phyloP scores from a whole-genome alignment of 176 grass and related monocot species.

The Aegilops tauschii region DNA sequence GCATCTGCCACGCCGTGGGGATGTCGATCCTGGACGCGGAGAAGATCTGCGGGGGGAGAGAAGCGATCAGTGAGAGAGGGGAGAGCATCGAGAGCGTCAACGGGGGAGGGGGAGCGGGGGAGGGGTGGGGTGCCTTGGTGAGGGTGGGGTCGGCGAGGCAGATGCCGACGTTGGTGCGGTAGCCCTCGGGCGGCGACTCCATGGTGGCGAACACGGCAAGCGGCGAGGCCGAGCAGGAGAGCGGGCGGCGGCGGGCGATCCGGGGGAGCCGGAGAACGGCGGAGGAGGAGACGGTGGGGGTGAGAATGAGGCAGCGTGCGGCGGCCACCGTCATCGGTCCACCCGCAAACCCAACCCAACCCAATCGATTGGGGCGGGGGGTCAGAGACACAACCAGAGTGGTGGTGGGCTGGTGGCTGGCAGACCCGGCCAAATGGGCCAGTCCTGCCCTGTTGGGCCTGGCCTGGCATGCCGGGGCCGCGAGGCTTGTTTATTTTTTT shows the following conservation, averaged over 20 bases:
- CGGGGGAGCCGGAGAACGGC: not conserved
- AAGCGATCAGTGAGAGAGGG: not conserved
- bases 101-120: not conserved
- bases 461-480: too few species aligned
- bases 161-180: constrained; percentile 91
- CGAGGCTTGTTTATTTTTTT: too few species aligned
- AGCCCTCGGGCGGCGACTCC: constrained; percentile 67
- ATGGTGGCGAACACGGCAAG: constrained; percentile 48
- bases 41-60: constrained; percentile 48
- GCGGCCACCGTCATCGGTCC: constrained; percentile 3
- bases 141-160: constrained; percentile 75
- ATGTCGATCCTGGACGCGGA: constrained; percentile 84
- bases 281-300: constrained; percentile 11
- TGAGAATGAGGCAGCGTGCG: not conserved
- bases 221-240: not conserved
- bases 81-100: not conserved
- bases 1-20: constrained; percentile 86
- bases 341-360: not conserved
- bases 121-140: constrained; percentile 46
- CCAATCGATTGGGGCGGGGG: not conserved
- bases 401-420: too few species aligned
- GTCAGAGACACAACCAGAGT: too few species aligned
- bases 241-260: not conserved
- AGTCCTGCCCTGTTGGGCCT: too few species aligned
- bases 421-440: too few species aligned